Evolutionary conservation across 1,284 basidiomycete genomes (phyloP).

Genomic region (Crocinoboletus sp.): DNA sequence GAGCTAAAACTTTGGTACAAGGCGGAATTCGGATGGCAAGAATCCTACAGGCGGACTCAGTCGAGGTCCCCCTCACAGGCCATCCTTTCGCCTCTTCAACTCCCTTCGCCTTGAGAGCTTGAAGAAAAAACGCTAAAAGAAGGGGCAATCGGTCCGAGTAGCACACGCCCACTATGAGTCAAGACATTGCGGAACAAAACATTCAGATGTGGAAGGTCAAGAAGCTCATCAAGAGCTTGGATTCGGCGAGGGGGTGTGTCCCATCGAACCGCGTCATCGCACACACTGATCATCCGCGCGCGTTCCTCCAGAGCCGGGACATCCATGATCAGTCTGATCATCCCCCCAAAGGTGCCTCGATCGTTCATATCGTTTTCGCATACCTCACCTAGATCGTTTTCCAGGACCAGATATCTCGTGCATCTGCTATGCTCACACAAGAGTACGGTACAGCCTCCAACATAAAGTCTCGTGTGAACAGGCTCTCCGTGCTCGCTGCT

Average conservation of each 20-base stretch:
- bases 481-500: constrained; percentile 94
- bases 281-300: constrained; percentile 12
- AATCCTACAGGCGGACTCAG: not conserved
- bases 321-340: constrained; percentile 98
- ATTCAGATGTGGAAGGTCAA: constrained; percentile 98
- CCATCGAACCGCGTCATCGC: constrained; percentile 5
- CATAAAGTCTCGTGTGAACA: constrained; percentile 99
- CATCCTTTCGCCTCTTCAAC: not conserved
- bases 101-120: not conserved
- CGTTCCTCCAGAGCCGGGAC: constrained; percentile 70
- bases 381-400: not conserved
- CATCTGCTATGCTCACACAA: constrained; percentile 94
- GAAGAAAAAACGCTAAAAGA: constrained; percentile 9
- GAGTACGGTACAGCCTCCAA: constrained; percentile 98
- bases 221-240: constrained; percentile 96
- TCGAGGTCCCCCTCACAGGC: constrained; percentile 4
- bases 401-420: constrained; percentile 91
- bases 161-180: constrained; percentile 56
- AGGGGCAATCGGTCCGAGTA: constrained; percentile 12
- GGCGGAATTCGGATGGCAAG: constrained; percentile 17
- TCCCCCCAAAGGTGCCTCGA: constrained; percentile 80
- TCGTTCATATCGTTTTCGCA: constrained; percentile 17
- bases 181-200: constrained; percentile 79
- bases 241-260: constrained; percentile 82
- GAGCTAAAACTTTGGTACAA: constrained; percentile 4